Percentiles rank a stretch among this genome's conserved stretches.
These are phyloP conservation scores for Calonectria pseudoreteaudii DNA, from an alignment of 2,329 filamentous ascomycete genomes.

Conservation along the genomic window DNA sequence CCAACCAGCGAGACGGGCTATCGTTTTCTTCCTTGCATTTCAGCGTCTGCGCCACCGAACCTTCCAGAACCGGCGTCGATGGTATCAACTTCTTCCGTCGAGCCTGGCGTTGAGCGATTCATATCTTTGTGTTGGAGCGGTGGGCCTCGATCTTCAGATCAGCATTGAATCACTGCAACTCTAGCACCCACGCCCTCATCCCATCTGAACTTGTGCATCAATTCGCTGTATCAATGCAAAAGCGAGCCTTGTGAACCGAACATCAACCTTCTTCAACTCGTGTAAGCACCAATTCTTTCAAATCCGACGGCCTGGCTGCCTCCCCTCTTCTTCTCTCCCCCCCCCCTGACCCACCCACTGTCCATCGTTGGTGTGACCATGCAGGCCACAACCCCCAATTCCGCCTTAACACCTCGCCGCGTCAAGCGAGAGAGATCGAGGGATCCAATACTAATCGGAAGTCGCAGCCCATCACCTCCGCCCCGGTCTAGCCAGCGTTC, in stretches of 20 bases:
- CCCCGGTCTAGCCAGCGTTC: conserved; percentile 28
- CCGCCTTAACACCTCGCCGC: background rate
- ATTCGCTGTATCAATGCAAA: background rate
- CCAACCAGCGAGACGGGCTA: no score
- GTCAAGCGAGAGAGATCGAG: conserved; percentile 17
- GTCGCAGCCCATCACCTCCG: conserved; percentile 25
- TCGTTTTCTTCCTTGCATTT: background rate
- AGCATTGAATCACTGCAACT: background rate
- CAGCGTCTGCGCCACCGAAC: background rate
- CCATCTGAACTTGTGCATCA: background rate
- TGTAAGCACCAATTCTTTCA: background rate
- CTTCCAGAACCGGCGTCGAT: background rate
- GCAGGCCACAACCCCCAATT: background rate
- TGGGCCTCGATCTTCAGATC: no score
- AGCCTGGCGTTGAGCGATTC: no score
- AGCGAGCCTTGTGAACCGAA: background rate
- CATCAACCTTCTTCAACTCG: background rate
- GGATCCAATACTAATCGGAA: conserved; percentile 27
- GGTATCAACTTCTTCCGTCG: background rate
- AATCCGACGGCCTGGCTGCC: background rate
- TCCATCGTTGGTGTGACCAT: background rate
- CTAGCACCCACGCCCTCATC: background rate
- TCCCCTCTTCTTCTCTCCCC: no score
- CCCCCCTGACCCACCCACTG: no score
- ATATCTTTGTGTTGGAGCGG: no score